phyloP scores from a whole-genome alignment of 2,329 filamentous ascomycete genomes.

The Leptosphaerulina australis region DNA sequence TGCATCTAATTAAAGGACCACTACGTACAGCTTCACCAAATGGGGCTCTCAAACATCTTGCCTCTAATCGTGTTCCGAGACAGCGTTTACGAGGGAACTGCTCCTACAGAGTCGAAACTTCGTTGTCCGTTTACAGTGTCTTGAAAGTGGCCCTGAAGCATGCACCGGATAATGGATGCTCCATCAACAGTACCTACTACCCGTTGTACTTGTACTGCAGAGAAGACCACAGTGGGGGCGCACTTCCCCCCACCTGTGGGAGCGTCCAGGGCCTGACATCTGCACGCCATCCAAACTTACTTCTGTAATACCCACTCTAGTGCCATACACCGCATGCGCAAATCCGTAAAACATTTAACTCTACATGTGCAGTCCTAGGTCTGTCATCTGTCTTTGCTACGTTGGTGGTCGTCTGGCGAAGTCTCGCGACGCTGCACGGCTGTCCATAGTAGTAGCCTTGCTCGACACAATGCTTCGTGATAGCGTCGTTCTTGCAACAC shows the following conservation, averaged over 20 bases:
- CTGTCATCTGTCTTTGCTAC: constrained; percentile 21
- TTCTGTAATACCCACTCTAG: constrained; percentile 1
- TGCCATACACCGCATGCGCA: constrained; percentile 4
- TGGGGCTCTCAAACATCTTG: constrained; percentile 6
- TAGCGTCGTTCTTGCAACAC: constrained; percentile 8
- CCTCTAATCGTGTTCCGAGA: constrained; percentile 9
- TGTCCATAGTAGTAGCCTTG: neutral
- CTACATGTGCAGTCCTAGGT: constrained; percentile 11
- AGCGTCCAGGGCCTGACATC: neutral
- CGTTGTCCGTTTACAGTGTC: neutral
- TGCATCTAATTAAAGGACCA: constrained; percentile 19
- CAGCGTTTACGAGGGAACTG: neutral
- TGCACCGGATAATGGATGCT: neutral
- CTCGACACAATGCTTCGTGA: constrained; percentile 8
- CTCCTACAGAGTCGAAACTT: constrained; percentile 1
- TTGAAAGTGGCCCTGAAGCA: neutral
- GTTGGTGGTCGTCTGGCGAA: constrained; percentile 10
- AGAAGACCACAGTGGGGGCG: neutral
- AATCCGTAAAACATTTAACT: neutral
- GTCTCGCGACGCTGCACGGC: constrained; percentile 11
- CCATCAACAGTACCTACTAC: neutral
- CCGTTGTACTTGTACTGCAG: constrained; percentile 1
- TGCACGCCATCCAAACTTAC: constrained; percentile 6
- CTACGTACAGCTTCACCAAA: constrained; percentile 10
- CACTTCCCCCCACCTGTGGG: constrained; percentile 14